Conservation (phyloP, 2,329 filamentous ascomycete genomes). For the Botrytis cinerea region DNA sequence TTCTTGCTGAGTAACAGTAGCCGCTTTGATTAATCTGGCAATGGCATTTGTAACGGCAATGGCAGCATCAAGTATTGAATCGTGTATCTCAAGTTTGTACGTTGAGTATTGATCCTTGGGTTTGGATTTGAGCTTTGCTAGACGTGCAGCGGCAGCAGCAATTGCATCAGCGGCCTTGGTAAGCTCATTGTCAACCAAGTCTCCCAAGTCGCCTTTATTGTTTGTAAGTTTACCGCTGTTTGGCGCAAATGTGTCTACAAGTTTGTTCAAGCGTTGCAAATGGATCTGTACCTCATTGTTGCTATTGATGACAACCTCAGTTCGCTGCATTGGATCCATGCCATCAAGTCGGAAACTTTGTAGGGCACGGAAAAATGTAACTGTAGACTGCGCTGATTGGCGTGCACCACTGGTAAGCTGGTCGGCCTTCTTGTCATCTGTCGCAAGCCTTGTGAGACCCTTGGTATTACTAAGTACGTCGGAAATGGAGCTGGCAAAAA, state of each 20-base stretch:
- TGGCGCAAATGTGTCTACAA: conserved; percentile 88
- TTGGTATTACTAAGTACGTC: conserved; percentile 97
- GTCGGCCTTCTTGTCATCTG: conserved; percentile 93
- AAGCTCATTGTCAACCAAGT: conserved; percentile 89
- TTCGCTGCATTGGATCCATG: conserved; percentile 88
- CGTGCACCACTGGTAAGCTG: conserved; percentile 80
- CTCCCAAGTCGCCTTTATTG: conserved; percentile 82
- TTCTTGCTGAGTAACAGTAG: conserved; percentile 89
- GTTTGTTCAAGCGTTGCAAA: conserved; percentile 88
- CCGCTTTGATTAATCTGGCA: conserved; percentile 90
- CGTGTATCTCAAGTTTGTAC: conserved; percentile 94
- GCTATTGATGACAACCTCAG: conserved; percentile 94
- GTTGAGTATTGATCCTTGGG: conserved; percentile 94
- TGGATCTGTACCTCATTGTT: conserved; percentile 96
- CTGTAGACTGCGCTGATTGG: conserved; percentile 80
- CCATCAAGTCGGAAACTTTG: conserved; percentile 93
- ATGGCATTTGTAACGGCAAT: conserved; percentile 94
- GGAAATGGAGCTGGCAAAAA: conserved; percentile 85
- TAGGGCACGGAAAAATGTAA: conserved; percentile 92
- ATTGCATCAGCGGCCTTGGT: conserved; percentile 95
- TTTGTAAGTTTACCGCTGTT: conserved; percentile 79
- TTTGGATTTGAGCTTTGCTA: conserved; percentile 93
- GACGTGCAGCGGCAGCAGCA: conserved; percentile 82
- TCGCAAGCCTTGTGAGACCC: conserved; percentile 87
- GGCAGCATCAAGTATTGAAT: conserved; percentile 90